Conservation (phyloP, 1,139 yeast genomes). For the Debaryomyces fabryi region DNA sequence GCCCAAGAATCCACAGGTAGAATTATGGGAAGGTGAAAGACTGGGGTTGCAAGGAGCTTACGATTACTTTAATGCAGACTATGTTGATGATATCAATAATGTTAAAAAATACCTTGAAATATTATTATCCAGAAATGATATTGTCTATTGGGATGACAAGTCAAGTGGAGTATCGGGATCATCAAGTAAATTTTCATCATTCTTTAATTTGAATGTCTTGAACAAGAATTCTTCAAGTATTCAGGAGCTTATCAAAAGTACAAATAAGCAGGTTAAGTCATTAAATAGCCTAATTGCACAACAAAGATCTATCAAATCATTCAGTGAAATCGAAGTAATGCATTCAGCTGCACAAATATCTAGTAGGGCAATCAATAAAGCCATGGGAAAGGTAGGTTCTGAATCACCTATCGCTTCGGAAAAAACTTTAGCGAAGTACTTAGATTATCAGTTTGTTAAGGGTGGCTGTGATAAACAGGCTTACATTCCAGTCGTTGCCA, state of each 20-base stretch:
- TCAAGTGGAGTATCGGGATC: conserved; percentile 1
- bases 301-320: conserved; percentile 71
- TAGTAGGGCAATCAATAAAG: conserved; percentile 79
- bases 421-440: conserved; percentile 73
- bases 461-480: conserved; percentile 92
- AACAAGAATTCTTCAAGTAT: conserved; percentile 20
- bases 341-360: conserved; percentile 81
- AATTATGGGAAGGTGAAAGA: conserved; percentile 93
- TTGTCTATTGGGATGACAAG: conserved; percentile 53
- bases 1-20: conserved; percentile 73
- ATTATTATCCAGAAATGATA: conserved; percentile 48
- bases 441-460: conserved; percentile 79
- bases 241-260: conserved; percentile 21
- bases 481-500: conserved; percentile 94
- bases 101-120: conserved; percentile 46
- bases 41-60: conserved; percentile 84
- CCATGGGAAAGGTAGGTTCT: conserved; percentile 62
- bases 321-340: conserved; percentile 76
- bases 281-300: conserved; percentile 54
- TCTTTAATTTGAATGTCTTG: conserved; percentile 15
- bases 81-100: conserved; percentile 54
- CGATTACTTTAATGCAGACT: conserved; percentile 87
- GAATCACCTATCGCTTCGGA: conserved; percentile 61
- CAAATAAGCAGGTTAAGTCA: conserved; percentile 44
- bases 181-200: conserved; percentile 16